Percentiles rank a stretch among this genome's conserved stretches.
These are phyloP conservation scores for Sarocladium oryzae DNA, from an alignment of 2,329 filamentous ascomycete species.

Conservation along the genomic window DNA sequence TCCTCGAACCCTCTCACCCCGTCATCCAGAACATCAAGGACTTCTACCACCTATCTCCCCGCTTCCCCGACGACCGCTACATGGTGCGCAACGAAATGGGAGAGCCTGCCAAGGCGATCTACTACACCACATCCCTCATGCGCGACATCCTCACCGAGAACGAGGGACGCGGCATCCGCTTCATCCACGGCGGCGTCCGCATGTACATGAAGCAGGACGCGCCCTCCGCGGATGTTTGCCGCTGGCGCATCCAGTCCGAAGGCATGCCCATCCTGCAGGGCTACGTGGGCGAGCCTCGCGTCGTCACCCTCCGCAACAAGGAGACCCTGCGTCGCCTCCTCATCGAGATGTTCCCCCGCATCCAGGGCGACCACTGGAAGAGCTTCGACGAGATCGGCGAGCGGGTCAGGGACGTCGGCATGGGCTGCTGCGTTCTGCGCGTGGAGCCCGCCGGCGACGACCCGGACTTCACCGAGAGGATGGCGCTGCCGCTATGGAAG, in stretches of 20 bases:
- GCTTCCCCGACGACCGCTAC: slow-evolving; percentile 86
- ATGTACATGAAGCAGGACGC: slow-evolving; percentile 99
- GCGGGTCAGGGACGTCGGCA: slow-evolving; percentile 68
- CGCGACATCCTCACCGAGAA: slow-evolving; percentile 82
- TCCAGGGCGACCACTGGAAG: slow-evolving; percentile 67
- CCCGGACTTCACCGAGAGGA: slow-evolving; percentile 59
- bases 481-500: slow-evolving; percentile 91
- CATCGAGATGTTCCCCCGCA: slow-evolving; percentile 94
- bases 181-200: slow-evolving; percentile 93
- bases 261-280: slow-evolving; percentile 86
- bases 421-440: slow-evolving; percentile 88
- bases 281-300: slow-evolving; percentile 74
- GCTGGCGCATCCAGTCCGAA: slow-evolving; percentile 94
- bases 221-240: slow-evolving; percentile 77
- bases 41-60: slow-evolving; percentile 78
- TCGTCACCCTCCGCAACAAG: slow-evolving; percentile 69
- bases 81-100: slow-evolving; percentile 92
- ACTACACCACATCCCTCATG: slow-evolving; percentile 83
- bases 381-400: slow-evolving; percentile 83
- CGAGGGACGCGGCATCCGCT: slow-evolving; percentile 85
- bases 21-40: slow-evolving; percentile 71
- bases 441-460: slow-evolving; percentile 68
- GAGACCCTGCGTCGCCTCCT: slow-evolving; percentile 76
- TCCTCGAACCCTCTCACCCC: slow-evolving; percentile 64
- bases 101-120: slow-evolving; percentile 86